Evolutionary conservation across 192 early-diverging fungal genomes (phyloP), one percentile per base, ranked within the genome.

Genomic region (Endogone sp.): DNA sequence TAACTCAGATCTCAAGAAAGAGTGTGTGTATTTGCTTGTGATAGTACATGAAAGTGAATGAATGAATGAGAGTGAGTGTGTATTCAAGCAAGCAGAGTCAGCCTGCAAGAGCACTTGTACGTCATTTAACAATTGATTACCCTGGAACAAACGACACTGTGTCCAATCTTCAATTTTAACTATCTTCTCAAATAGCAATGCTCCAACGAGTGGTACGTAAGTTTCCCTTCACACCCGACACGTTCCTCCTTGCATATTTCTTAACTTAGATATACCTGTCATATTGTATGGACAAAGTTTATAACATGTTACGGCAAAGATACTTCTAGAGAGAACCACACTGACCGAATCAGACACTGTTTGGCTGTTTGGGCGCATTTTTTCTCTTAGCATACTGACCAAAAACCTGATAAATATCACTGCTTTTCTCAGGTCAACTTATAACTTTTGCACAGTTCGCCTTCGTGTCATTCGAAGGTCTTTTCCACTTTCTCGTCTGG

Each of bases 391-490:
- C 37, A 6, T 49, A 49, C 37, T 11, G 9, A 16, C 37, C 37
- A 49, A 4, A 44, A 13, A 13, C 37, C 37, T 8, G 4, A 4
- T 44, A 8, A 44, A 8, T 13, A 44, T 13, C 37, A 11, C 16
- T 49, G 0, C 16, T 49, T 49, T 49, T 49, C 1, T 49, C 37
- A 49, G 92, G 91, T n/a, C 82, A 92, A 62, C 76, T 95, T 49
- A 89, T 95, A 32, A 95, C 94, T 10, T 88, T 94, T 71, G 87
- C 80, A 20, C 94, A 95, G 69, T 95, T 95, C 71, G 28, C 86
- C 4, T 86, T 90, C 54, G 91, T 95, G 6, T 85, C 94, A 0
- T n/a, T 88, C 2, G 87, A 88, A 22, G 93, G 91, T 0, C 78
- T 93, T 2, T 70, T 74, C 3, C 69, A 76, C 23, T 87, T 93